Conservation (phyloP, 2,329 filamentous ascomycete species). For the Alternaria sp. region DNA sequence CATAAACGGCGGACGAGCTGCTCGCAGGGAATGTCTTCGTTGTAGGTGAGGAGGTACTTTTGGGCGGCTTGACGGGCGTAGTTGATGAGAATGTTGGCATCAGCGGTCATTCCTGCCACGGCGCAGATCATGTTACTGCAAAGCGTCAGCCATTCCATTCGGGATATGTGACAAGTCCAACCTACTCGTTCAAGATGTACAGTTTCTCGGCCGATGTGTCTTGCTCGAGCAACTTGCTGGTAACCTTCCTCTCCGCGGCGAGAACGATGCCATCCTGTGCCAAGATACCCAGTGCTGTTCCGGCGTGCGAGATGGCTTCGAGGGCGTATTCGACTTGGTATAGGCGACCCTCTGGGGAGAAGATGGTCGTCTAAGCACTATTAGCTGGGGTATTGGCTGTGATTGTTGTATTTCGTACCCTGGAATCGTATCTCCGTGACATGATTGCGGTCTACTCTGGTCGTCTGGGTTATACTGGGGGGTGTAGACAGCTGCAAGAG, state of each 20-base stretch:
- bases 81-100: conserved; percentile 99
- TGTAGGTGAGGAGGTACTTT: conserved; percentile 97
- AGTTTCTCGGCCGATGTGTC: conserved; percentile 99
- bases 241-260: conserved; percentile 97
- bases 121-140: conserved; percentile 99
- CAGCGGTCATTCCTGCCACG: conserved; percentile 98
- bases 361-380: conserved; percentile 87
- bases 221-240: conserved; percentile 98
- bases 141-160: conserved; percentile 11
- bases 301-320: conserved; percentile 97
- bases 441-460: conserved; percentile 61
- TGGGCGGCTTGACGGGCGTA: conserved; percentile 97
- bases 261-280: conserved; percentile 98
- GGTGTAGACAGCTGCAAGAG: conserved; percentile 20
- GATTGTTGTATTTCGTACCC: conserved; percentile 67
- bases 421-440: conserved; percentile 97
- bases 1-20: conserved; percentile 96
- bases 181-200: conserved; percentile 97
- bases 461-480: conserved; percentile 5
- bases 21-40: conserved; percentile 99
- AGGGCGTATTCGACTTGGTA: conserved; percentile 99
- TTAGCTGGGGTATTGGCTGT: conserved; percentile 32
- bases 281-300: conserved; percentile 94
- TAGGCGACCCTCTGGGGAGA: conserved; percentile 96
- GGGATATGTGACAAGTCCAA: neutral